Evolutionary conservation across 164 flowering plant species (phyloP), one percentile per base, ranked within the genome.

Genomic region (Nelumbo lutea): DNA sequence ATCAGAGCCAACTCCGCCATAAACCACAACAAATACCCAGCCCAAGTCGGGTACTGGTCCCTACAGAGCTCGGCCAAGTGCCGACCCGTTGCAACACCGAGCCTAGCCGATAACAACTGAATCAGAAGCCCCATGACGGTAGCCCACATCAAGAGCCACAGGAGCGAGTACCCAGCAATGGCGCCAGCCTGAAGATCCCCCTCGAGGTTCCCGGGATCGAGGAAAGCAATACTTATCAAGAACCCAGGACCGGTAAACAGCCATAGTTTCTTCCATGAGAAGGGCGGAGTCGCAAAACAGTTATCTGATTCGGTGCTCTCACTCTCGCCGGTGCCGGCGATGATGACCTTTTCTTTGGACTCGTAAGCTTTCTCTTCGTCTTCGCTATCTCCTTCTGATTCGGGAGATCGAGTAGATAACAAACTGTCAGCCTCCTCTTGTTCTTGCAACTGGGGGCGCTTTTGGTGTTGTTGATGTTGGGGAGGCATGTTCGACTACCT

Each of bases 151-250:
- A 90, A 78, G 62, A 90, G 79, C 96, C 96, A 90, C 48, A 90
- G 67, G 55, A 90, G 68, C 27, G 90, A 85, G 76, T 90, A 86
- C 7, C 96, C 96, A 0, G 96, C 96, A 11, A 86, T 79, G 4
- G 93, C 96, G 1, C 96, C 96, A 2, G 93, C 67, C 76, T 90
- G 96, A 9, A 90, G 89, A 77, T 90, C 90, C 5, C 89, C 92
- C 68, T 90, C 96, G 68, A 90, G 66, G 59, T 90, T 90, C 7
- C 96, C 96, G 5, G 96, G 96, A 73, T 88, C 96, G 42, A 90
- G 78, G 47, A 90, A 90, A 2, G 93, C 96, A 9, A 90, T 90
- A 70, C 89, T 84, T 93, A 88, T 88, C 50, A 90, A 43, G 59
- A 90, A 86, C 5, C 96, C 96, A 0, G 92, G 96, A 0, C 96